Percentiles rank a stretch among this genome's conserved stretches.
phyloP scores from a whole-genome alignment of 371 early-diverging fungal genomes.

The Rhizomucor miehei region DNA sequence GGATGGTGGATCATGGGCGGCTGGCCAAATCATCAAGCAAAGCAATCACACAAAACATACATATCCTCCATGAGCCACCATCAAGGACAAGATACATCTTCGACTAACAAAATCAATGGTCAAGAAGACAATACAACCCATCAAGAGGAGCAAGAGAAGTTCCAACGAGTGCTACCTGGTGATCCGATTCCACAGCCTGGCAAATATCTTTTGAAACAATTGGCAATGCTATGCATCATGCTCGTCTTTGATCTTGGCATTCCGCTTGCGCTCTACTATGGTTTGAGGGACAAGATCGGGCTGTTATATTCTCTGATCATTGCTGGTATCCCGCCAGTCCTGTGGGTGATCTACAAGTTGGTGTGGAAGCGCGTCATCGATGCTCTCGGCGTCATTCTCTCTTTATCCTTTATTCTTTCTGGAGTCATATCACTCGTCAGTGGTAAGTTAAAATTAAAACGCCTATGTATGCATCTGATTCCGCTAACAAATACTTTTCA shows the following conservation, averaged over 20 bases:
- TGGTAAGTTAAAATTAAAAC: constrained; percentile 2
- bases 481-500: not conserved
- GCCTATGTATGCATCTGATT: not conserved
- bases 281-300: constrained; percentile 22
- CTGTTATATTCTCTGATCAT: constrained; percentile 37
- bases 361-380: constrained; percentile 25
- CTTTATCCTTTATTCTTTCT: constrained; percentile 37
- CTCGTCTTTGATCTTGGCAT: constrained; percentile 33
- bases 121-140: too few relatives aligned
- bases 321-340: constrained; percentile 46
- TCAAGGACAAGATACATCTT: too few relatives aligned
- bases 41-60: too few relatives aligned
- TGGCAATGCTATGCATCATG: constrained; percentile 10
- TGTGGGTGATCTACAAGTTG: constrained; percentile 26
- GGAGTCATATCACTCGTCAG: constrained; percentile 39
- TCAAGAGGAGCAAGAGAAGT: not conserved
- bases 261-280: constrained; percentile 38
- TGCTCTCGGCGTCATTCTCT: constrained; percentile 37
- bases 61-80: too few relatives aligned
- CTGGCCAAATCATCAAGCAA: too few relatives aligned
- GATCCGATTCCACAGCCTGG: constrained; percentile 3
- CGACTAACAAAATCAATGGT: too few relatives aligned
- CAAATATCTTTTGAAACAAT: not conserved
- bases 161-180: constrained; percentile 3
- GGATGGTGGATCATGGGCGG: too few relatives aligned